Evolutionary conservation across 2,329 filamentous ascomycete genomes (phyloP).

Genomic region (Teratosphaeria viscida): DNA sequence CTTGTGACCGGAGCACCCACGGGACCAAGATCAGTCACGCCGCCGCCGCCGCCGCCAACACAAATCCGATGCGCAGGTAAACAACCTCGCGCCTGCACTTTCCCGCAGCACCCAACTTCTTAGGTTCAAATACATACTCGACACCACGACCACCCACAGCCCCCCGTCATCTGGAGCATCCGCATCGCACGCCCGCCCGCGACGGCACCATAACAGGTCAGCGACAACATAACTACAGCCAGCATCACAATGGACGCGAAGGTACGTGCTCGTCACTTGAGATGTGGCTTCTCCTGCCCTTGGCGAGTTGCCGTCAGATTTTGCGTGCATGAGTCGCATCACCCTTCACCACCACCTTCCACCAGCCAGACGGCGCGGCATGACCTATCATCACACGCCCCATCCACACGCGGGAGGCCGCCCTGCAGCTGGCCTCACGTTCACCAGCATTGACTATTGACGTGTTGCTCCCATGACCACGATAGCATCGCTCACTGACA

Average conservation of each 20-base stretch:
- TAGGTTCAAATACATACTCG: background rate
- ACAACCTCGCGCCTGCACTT: background rate
- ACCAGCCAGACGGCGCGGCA: background rate
- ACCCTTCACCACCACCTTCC: slow-evolving; percentile 1
- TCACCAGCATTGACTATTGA: background rate
- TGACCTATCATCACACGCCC: slow-evolving; percentile 1
- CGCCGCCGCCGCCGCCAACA: background rate
- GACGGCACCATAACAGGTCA: background rate
- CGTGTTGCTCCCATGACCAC: slow-evolving; percentile 5
- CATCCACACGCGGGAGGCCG: background rate
- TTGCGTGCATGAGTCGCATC: background rate
- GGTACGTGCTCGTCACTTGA: slow-evolving; percentile 10
- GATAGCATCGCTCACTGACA: slow-evolving; percentile 18
- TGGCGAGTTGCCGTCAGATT: background rate
- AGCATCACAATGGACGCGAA: slow-evolving; percentile 20
- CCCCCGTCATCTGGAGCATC: background rate
- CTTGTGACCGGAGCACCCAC: background rate
- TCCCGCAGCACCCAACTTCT: background rate
- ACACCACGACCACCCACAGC: background rate
- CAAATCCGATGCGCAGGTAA: background rate
- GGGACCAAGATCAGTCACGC: background rate
- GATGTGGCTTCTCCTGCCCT: background rate
- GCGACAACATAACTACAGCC: background rate
- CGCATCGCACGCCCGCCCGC: background rate
- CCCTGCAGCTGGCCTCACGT: background rate